phyloP scores from a whole-genome alignment of 495 filamentous ascomycete genomes.

The Talaromyces adpressus region DNA sequence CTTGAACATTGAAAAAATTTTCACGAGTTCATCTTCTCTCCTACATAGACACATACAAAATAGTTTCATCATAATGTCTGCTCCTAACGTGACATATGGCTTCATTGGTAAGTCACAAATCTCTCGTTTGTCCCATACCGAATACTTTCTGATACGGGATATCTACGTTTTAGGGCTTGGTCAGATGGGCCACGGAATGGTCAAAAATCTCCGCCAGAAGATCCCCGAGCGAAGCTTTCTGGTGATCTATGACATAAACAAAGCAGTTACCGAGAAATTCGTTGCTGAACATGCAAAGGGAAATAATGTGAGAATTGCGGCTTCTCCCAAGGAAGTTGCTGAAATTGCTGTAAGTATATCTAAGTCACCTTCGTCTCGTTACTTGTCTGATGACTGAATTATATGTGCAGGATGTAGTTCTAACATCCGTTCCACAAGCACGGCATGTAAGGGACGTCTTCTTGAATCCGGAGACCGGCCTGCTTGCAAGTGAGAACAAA shows the following conservation, averaged over 20 bases:
- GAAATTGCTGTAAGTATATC: conserved; percentile 27
- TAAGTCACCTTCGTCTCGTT: no score
- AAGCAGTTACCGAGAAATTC: conserved; percentile 24
- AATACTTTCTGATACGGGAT: no score
- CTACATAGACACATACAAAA: no score
- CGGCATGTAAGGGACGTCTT: conserved; percentile 55
- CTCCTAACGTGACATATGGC: neutral
- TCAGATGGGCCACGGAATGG: conserved; percentile 42
- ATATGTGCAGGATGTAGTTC: conserved; percentile 46
- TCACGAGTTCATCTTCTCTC: no score
- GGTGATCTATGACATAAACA: conserved; percentile 33
- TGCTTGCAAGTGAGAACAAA: conserved; percentile 21
- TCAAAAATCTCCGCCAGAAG: conserved; percentile 31
- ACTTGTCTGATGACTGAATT: no score
- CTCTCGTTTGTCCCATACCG: no score
- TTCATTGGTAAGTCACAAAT: neutral
- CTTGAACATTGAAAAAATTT: no score
- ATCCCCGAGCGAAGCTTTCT: conserved; percentile 20
- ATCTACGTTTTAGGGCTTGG: conserved; percentile 35
- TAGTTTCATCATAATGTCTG: neutral
- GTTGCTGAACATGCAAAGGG: conserved; percentile 15
- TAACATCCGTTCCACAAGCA: conserved; percentile 63
- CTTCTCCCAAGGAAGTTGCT: conserved; percentile 31
- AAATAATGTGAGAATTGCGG: conserved; percentile 17
- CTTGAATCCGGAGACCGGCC: conserved; percentile 24